Base-by-base conservation (phyloP, 805 yeast species). In the Ogataea parapolymorpha region DNA sequence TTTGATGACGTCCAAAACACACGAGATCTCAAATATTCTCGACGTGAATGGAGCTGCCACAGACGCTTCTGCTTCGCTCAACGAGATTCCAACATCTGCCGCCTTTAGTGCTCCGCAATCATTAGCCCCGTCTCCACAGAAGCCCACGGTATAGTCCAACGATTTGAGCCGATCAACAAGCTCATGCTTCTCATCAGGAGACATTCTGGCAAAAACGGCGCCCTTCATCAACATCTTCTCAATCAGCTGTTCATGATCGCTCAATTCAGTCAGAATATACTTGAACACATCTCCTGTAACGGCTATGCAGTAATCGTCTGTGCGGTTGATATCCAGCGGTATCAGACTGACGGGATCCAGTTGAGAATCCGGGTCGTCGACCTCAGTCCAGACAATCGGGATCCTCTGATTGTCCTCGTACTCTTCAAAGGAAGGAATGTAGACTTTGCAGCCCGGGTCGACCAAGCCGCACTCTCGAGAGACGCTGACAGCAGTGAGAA, bases 101-200 rank as follows among this genome's bases (percentile, higher is more conserved):
- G 96, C 96, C 56, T 91, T 93, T 43, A 93, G 70, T 0, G 99
- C 99, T 51, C 99, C 99, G 65, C 98, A 93, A 59, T 93, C 99
- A 63, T 93, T 93, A 5, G 99, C 99, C 50, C 99, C 99, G 66
- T 93, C 99, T 26, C 99, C 99, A 66, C 98, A 93, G 63, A 93
- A 93, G 2, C 97, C 96, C 35, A 88, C 95, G 0, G 95, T 87
- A 59, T 91, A 91, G 55, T 90, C 96, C 15, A 93, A 58, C 16
- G 70, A 73, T 61, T 89, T 96, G 11, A 93, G 66, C 58, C 84
- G 87, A 54, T 85, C 90, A 26, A 93, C 96, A 35, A 93, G 70
- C 63, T 93, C 99, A 61, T 93, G 96, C 58, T 93, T 93, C 62
- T 93, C 99, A 63, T 95, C 99, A 0, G 99, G 99, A 0, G 98